These are phyloP conservation scores for Fusarium newnesense DNA, from an alignment of 2,329 filamentous ascomycete species.

Conservation along the genomic window DNA sequence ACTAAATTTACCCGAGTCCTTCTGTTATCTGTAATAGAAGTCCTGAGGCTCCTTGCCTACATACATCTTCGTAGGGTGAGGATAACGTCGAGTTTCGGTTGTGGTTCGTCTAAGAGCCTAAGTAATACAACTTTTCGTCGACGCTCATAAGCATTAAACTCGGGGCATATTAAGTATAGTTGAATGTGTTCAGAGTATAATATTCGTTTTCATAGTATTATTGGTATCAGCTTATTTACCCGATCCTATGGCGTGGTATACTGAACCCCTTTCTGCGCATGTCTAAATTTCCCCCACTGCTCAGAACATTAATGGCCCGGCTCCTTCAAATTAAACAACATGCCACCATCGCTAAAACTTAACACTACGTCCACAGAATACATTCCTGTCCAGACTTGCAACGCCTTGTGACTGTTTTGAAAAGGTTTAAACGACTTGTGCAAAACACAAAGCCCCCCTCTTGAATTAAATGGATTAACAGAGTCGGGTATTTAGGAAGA, in stretches of 20 bases:
- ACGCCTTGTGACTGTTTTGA: not conserved
- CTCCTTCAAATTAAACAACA: conserved; percentile 8
- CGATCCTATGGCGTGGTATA: conserved; percentile 20
- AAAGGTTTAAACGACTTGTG: not conserved
- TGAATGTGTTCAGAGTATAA: not conserved
- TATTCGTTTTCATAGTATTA: not conserved
- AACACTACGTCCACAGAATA: not conserved
- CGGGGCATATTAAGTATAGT: not conserved
- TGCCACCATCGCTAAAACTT: conserved; percentile 4
- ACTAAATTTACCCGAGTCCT: too few relatives aligned
- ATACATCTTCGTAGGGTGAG: too few relatives aligned
- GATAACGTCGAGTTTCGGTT: not conserved
- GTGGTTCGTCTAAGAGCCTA: too few relatives aligned
- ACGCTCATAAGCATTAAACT: not conserved
- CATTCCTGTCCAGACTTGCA: not conserved
- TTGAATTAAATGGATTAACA: not conserved
- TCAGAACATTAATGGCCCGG: not conserved
- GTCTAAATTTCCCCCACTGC: conserved; percentile 17
- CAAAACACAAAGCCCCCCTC: not conserved
- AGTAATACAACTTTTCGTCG: not conserved
- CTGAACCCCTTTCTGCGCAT: conserved; percentile 5
- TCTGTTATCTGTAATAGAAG: too few relatives aligned
- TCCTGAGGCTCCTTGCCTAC: not conserved
- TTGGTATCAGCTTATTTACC: not conserved
- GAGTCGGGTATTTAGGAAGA: not conserved